Conservation (phyloP, 805 yeast genomes). For the Suhomyces tanzawaensis region DNA sequence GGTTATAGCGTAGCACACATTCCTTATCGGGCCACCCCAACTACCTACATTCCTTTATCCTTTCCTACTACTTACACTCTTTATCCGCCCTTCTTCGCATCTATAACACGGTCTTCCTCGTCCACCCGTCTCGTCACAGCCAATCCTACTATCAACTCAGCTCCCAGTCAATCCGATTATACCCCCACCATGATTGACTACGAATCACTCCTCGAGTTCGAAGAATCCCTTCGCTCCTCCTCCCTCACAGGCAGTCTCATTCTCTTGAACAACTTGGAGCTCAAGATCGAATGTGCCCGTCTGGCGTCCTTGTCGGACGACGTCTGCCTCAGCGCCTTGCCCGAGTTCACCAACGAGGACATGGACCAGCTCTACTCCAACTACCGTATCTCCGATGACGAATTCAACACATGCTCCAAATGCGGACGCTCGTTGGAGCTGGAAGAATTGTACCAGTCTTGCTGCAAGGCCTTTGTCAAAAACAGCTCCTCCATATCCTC, state of each 20-base stretch:
- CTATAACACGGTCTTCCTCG: background rate
- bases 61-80: background rate
- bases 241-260: slow-evolving; percentile 16
- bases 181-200: slow-evolving; percentile 17
- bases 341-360: slow-evolving; percentile 15
- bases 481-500: slow-evolving; percentile 15
- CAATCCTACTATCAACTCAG: background rate
- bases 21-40: slow-evolving; percentile 6
- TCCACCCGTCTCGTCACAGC: background rate
- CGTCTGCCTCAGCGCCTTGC: background rate
- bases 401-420: slow-evolving; percentile 30
- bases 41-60: slow-evolving; percentile 10
- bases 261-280: slow-evolving; percentile 24
- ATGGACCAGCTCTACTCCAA: slow-evolving; percentile 14
- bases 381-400: slow-evolving; percentile 27
- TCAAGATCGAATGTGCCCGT: slow-evolving; percentile 23
- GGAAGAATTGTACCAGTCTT: slow-evolving; percentile 13
- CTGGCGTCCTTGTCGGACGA: slow-evolving; percentile 11
- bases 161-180: background rate
- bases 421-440: slow-evolving; percentile 25
- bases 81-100: background rate
- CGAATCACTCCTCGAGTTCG: slow-evolving; percentile 33
- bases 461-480: slow-evolving; percentile 25
- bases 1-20: background rate
- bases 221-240: slow-evolving; percentile 26